Evolutionary conservation across 2,329 filamentous ascomycete species (phyloP).

Genomic region (Cladosporium sp.): DNA sequence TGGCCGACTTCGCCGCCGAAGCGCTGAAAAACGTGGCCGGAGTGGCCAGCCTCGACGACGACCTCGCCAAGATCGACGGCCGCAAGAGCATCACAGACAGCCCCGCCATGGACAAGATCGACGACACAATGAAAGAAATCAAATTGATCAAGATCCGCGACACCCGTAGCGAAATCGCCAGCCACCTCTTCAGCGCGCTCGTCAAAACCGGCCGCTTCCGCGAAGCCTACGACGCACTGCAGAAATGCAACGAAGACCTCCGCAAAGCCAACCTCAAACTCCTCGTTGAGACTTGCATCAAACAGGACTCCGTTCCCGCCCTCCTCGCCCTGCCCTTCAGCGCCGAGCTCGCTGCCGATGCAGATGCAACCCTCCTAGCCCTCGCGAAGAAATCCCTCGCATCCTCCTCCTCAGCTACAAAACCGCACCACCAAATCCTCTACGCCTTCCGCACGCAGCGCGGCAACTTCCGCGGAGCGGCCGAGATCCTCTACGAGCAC

Average conservation of each 20-base stretch:
- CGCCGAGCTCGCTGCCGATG: slow-evolving; percentile 63
- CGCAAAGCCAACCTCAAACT: slow-evolving; percentile 63
- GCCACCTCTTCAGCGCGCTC: slow-evolving; percentile 77
- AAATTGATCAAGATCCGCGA: slow-evolving; percentile 26
- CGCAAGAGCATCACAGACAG: slow-evolving; percentile 27
- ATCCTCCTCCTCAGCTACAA: slow-evolving; percentile 34
- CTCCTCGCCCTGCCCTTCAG: slow-evolving; percentile 75
- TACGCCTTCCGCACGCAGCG: slow-evolving; percentile 85
- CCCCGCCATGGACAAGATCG: slow-evolving; percentile 24
- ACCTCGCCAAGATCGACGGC: slow-evolving; percentile 22
- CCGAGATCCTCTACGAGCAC: slow-evolving; percentile 53
- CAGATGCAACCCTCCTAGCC: slow-evolving; percentile 72
- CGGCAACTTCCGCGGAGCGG: slow-evolving; percentile 78
- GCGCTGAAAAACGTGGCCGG: slow-evolving; percentile 14
- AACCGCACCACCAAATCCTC: slow-evolving; percentile 81
- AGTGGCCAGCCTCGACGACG: slow-evolving; percentile 8
- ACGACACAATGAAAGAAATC: slow-evolving; percentile 31
- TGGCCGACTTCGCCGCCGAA: slow-evolving; percentile 76
- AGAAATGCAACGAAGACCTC: slow-evolving; percentile 69
- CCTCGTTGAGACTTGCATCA: slow-evolving; percentile 49
- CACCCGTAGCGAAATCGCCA: slow-evolving; percentile 67
- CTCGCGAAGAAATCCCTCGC: slow-evolving; percentile 67
- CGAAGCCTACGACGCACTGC: slow-evolving; percentile 73
- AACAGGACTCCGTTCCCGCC: slow-evolving; percentile 24
- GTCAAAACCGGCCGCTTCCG: slow-evolving; percentile 76